Conservation (phyloP, 495 filamentous ascomycete genomes). For the Pseudomonodictys pantanalensis region DNA sequence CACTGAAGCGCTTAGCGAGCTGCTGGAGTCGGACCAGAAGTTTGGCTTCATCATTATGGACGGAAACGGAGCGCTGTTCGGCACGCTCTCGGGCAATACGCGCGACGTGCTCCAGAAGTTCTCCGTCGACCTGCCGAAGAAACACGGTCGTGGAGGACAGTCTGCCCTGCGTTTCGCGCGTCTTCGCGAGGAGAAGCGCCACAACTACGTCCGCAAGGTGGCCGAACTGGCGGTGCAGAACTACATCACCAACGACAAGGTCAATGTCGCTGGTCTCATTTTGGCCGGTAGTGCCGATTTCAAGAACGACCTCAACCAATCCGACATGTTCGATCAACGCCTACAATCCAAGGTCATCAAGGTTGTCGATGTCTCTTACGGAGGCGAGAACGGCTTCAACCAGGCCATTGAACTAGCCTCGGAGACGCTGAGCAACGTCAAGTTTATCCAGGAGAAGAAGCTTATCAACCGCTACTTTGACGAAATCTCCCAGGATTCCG, state of each 20-base stretch:
- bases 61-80: slow-evolving; percentile 95
- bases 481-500: slow-evolving; percentile 95
- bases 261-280: slow-evolving; percentile 92
- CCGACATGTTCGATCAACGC: slow-evolving; percentile 92
- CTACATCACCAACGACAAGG: slow-evolving; percentile 96
- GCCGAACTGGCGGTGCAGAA: slow-evolving; percentile 97
- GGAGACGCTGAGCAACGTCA: slow-evolving; percentile 97
- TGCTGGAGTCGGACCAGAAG: slow-evolving; percentile 96
- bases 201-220: slow-evolving; percentile 99
- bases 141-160: slow-evolving; percentile 99
- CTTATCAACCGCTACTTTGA: slow-evolving; percentile 98
- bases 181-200: slow-evolving; percentile 98
- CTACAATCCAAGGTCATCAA: slow-evolving; percentile 95
- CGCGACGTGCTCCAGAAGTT: slow-evolving; percentile 97
- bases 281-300: slow-evolving; percentile 97
- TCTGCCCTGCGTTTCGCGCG: slow-evolving; percentile 98
- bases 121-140: slow-evolving; percentile 95
- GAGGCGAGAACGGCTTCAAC: slow-evolving; percentile 99
- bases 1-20: slow-evolving; percentile 91
- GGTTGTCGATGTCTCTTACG: slow-evolving; percentile 96
- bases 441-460: slow-evolving; percentile 99
- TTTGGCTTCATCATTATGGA: slow-evolving; percentile 99
- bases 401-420: slow-evolving; percentile 93
- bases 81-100: slow-evolving; percentile 94
- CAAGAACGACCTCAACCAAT: slow-evolving; percentile 98